Conservation (phyloP, 1,284 basidiomycete genomes). For the Marasmius oreades region DNA sequence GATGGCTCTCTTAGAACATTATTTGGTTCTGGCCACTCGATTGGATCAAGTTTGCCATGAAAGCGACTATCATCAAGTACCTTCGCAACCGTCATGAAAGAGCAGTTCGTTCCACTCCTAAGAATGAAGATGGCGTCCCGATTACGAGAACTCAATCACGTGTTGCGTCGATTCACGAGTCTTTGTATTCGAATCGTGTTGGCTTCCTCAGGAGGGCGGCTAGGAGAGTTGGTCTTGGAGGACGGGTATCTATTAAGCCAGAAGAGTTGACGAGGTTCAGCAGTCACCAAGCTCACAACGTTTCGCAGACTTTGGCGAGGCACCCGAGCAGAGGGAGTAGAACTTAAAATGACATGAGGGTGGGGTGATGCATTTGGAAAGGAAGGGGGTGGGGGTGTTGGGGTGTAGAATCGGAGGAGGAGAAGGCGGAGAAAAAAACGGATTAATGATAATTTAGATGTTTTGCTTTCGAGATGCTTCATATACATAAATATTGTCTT, state of each 20-base stretch:
- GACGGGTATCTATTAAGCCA: constrained; percentile 76
- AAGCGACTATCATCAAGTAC: constrained; percentile 84
- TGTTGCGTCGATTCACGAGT: constrained; percentile 87
- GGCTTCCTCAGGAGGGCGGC: constrained; percentile 85
- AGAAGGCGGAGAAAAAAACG: too few relatives aligned
- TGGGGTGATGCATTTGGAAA: too few relatives aligned
- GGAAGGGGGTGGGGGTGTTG: too few relatives aligned
- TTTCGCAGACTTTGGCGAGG: constrained; percentile 73
- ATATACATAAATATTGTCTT: too few relatives aligned
- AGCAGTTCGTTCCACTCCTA: constrained; percentile 37
- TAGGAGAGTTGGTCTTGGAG: constrained; percentile 82
- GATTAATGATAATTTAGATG: too few relatives aligned
- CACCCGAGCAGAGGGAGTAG: constrained; percentile 55
- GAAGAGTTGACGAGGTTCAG: constrained; percentile 83
- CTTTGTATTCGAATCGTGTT: constrained; percentile 90
- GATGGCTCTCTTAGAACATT: constrained; percentile 60
- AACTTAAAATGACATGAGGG: constrained; percentile 31
- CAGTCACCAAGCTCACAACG: constrained; percentile 78
- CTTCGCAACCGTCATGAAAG: constrained; percentile 69
- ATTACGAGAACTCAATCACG: constrained; percentile 86
- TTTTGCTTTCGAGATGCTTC: too few relatives aligned
- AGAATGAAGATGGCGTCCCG: constrained; percentile 61
- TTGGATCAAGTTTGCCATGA: constrained; percentile 95
- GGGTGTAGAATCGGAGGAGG: too few relatives aligned
- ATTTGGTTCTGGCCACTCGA: constrained; percentile 95